A percentile compares a stretch with the other conserved stretches of the same genome.
Conservation (phyloP, 2,329 filamentous ascomycete genomes). For the Sporothrix pseudoabietina region DNA sequence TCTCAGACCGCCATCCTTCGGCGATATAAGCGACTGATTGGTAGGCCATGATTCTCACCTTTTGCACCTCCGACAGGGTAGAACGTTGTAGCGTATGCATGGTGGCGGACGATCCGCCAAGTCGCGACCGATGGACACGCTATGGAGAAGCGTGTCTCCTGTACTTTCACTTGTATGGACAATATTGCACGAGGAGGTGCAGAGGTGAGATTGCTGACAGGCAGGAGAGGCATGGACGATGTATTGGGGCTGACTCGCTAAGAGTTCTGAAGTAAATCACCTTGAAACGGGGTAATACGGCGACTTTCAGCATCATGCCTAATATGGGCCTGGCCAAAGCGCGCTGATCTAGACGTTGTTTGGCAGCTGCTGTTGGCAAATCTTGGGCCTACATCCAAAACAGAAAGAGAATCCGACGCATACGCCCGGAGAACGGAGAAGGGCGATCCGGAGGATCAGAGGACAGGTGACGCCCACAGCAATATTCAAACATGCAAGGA, state of each 20-base stretch:
- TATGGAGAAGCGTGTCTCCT: not conserved
- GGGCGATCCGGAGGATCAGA: not conserved
- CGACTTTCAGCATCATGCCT: not conserved
- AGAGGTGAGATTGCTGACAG: not conserved
- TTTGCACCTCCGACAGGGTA: not conserved
- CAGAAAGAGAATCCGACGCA: not conserved
- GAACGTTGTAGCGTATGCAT: not conserved
- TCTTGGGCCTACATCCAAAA: not conserved
- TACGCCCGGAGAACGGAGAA: not conserved
- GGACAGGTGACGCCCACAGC: not conserved
- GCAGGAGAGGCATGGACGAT: too few relatives aligned
- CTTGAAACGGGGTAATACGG: too few relatives aligned
- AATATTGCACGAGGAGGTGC: not conserved
- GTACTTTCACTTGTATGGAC: not conserved
- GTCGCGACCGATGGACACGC: not conserved
- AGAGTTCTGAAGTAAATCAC: too few relatives aligned
- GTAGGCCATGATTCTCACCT: not conserved
- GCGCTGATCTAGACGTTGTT: constrained; percentile 7
- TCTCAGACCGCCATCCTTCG: not conserved
- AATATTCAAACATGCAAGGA: not conserved
- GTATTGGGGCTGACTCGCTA: too few relatives aligned
- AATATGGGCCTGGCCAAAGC: not conserved
- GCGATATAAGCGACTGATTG: not conserved
- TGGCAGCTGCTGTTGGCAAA: constrained; percentile 9
- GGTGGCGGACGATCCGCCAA: not conserved